Evolutionary conservation across 345 rosid species (phyloP).

Genomic region (Fremontodendron californicum): DNA sequence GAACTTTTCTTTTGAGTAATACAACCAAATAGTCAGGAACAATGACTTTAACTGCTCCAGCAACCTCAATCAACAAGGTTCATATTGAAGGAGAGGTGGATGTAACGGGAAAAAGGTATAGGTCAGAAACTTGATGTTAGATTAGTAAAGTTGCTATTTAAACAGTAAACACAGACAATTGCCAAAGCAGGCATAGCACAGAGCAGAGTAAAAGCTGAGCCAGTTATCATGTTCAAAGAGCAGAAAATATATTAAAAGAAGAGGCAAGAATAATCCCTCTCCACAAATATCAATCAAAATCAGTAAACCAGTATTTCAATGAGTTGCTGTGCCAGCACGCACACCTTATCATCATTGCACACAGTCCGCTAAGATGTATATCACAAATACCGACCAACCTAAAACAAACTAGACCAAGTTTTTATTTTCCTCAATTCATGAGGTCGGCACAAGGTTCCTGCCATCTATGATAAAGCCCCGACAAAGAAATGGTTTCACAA

Average conservation of each 20-base stretch:
- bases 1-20: neutral
- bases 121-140: neutral
- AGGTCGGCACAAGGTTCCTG: neutral
- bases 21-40: neutral
- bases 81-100: neutral
- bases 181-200: neutral
- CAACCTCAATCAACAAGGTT: neutral
- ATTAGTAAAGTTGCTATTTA: neutral
- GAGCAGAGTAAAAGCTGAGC: slow-evolving; percentile 1
- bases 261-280: neutral
- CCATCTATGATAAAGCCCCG: neutral
- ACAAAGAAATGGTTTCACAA: neutral
- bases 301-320: neutral
- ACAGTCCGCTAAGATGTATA: neutral
- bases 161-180: neutral
- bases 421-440: neutral
- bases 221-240: neutral
- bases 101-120: neutral
- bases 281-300: neutral
- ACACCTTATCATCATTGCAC: neutral
- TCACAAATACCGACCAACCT: neutral
- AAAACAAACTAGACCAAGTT: neutral
- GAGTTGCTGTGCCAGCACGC: neutral
- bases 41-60: neutral
- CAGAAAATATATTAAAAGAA: neutral